These are phyloP conservation scores for Colletotrichum nymphaeae DNA, from an alignment of 2,329 filamentous ascomycete genomes.

Conservation along the genomic window DNA sequence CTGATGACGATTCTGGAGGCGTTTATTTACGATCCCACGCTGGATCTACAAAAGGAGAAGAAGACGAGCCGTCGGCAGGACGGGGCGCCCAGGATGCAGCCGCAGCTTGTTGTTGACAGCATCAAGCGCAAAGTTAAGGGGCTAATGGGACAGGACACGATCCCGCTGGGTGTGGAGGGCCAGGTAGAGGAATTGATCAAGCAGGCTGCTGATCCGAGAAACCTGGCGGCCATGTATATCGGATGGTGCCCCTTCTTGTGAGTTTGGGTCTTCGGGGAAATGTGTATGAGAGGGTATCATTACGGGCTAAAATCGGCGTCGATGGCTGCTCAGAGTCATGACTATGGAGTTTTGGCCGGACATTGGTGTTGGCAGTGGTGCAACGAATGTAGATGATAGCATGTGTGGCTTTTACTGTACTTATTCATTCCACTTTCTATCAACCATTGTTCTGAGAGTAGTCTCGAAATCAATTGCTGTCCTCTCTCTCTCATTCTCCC, in stretches of 20 bases:
- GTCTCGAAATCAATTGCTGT: too few species aligned
- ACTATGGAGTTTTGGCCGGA: background rate
- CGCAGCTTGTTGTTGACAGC: slow-evolving; percentile 84
- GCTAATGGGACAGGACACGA: slow-evolving; percentile 85
- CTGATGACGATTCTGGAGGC: slow-evolving; percentile 97
- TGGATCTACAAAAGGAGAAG: slow-evolving; percentile 85
- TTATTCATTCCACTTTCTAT: background rate
- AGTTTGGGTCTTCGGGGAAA: background rate
- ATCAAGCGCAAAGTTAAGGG: slow-evolving; percentile 90
- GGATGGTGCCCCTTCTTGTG: slow-evolving; percentile 81
- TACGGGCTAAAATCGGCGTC: slow-evolving; percentile 1
- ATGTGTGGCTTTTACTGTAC: background rate
- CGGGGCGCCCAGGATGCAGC: slow-evolving; percentile 60
- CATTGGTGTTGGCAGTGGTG: slow-evolving; percentile 16
- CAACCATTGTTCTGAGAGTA: too few species aligned
- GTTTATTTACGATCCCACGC: slow-evolving; percentile 95
- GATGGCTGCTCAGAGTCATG: background rate
- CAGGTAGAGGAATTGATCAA: slow-evolving; percentile 96
- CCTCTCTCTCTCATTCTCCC: too few species aligned
- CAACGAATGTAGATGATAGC: background rate
- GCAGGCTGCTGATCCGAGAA: slow-evolving; percentile 83
- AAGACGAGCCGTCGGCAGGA: slow-evolving; percentile 59
- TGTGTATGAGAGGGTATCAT: background rate
- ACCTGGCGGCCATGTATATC: slow-evolving; percentile 95
- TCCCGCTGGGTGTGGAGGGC: slow-evolving; percentile 93